Evolutionary conservation across 257 asterid genomes (phyloP).

Genomic region (Solanum bulbocastanum): DNA sequence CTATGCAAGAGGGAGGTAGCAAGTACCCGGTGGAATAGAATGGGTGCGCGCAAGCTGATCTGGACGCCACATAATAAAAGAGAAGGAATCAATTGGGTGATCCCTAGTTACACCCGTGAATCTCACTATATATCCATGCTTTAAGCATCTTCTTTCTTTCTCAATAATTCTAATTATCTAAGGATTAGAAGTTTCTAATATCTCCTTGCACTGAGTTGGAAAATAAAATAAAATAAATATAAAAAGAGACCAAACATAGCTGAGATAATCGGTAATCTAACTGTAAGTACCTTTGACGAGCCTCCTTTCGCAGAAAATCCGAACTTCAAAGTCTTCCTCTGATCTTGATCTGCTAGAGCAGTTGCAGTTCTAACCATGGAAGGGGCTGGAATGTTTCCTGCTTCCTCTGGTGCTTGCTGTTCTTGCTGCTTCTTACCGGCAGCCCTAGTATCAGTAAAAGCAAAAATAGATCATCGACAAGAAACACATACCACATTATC

Average conservation of each 20-base stretch:
- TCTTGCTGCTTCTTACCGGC: slow-evolving; percentile 66
- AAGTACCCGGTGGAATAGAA: background rate
- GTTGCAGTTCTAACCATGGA: slow-evolving; percentile 48
- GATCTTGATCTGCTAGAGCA: slow-evolving; percentile 84
- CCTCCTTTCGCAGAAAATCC: slow-evolving; percentile 81
- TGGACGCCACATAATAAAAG: background rate
- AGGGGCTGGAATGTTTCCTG: slow-evolving; percentile 17
- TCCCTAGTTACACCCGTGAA: background rate
- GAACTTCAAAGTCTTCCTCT: slow-evolving; percentile 72
- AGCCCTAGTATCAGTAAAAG: slow-evolving; percentile 41
- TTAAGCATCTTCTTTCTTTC: background rate
- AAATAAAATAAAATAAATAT: background rate
- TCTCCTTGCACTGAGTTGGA: background rate
- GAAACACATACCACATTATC: background rate
- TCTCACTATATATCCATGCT: background rate
- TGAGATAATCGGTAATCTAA: background rate
- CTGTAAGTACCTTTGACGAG: slow-evolving; percentile 43
- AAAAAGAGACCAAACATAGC: background rate
- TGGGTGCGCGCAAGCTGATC: background rate
- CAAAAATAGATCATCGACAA: background rate
- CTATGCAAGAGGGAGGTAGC: background rate
- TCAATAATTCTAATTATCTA: background rate
- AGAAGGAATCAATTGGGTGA: background rate
- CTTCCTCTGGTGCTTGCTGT: slow-evolving; percentile 53
- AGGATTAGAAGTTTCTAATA: background rate